phyloP scores from a whole-genome alignment of 495 filamentous ascomycete species.

The Trichoderma asperelloides region DNA sequence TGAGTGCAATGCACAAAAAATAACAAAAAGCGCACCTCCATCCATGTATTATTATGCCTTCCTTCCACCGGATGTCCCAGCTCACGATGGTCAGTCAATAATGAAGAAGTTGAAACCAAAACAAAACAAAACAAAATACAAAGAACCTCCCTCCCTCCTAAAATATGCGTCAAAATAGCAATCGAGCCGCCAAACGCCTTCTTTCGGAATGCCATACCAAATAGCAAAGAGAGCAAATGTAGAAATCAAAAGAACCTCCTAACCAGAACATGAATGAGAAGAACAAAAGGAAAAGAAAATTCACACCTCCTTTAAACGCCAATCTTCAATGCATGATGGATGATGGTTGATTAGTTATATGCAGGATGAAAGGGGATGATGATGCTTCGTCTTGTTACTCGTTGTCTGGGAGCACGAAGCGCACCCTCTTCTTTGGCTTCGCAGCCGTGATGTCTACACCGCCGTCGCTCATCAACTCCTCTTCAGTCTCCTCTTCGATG shows the following conservation, averaged over 20 bases:
- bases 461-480: slow-evolving; percentile 31
- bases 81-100: not conserved
- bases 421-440: slow-evolving; percentile 41
- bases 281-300: not conserved
- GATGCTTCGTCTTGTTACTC: slow-evolving; percentile 16
- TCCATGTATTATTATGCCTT: not conserved
- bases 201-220: not conserved
- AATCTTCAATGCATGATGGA: slow-evolving; percentile 8
- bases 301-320: not conserved
- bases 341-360: slow-evolving; percentile 6
- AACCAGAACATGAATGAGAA: not conserved
- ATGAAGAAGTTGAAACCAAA: not conserved
- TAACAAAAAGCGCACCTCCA: not conserved
- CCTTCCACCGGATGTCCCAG: not conserved
- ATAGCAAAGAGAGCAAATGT: not conserved
- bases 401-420: slow-evolving; percentile 38
- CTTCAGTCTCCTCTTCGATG: slow-evolving; percentile 42
- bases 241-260: not conserved
- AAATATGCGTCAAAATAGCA: not conserved
- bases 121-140: not conserved
- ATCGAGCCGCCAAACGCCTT: not conserved
- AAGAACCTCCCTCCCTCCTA: not conserved
- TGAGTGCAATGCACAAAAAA: not conserved
- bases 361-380: not conserved
- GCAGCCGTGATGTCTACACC: slow-evolving; percentile 35